phyloP scores from a whole-genome alignment of 306 rosid genomes.

The Vachellia pachyceras region DNA sequence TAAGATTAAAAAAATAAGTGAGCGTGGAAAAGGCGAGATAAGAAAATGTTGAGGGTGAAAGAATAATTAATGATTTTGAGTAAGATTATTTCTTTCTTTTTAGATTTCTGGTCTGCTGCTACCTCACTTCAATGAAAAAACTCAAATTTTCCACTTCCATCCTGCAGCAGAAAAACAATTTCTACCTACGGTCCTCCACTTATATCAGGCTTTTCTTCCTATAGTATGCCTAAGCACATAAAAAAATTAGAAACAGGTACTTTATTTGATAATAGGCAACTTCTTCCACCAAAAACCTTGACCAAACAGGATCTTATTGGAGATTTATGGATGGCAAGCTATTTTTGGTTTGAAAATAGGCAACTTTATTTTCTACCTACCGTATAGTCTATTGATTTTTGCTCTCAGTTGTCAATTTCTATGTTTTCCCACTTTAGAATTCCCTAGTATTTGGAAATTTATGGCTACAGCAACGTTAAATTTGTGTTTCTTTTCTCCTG shows the following conservation, averaged over 20 bases:
- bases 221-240: background rate
- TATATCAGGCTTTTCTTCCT: background rate
- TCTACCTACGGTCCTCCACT: background rate
- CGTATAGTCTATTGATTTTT: too few species aligned
- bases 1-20: background rate
- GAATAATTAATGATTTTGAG: too few species aligned
- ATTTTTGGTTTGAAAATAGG: background rate
- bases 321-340: background rate
- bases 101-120: background rate
- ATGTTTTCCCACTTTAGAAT: conserved; percentile 1
- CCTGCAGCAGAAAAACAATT: background rate
- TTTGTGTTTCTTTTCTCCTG: background rate
- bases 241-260: background rate
- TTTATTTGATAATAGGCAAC: background rate
- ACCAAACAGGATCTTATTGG: background rate
- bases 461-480: background rate
- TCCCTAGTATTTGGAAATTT: background rate
- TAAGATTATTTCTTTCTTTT: background rate
- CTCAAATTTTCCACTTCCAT: background rate
- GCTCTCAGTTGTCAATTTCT: background rate
- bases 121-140: background rate
- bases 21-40: background rate
- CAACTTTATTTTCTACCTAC: too few species aligned
- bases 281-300: background rate
- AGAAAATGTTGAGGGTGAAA: too few species aligned